Evolutionary conservation across 345 rosid genomes (phyloP).

Genomic region (Syzygium aqueum): DNA sequence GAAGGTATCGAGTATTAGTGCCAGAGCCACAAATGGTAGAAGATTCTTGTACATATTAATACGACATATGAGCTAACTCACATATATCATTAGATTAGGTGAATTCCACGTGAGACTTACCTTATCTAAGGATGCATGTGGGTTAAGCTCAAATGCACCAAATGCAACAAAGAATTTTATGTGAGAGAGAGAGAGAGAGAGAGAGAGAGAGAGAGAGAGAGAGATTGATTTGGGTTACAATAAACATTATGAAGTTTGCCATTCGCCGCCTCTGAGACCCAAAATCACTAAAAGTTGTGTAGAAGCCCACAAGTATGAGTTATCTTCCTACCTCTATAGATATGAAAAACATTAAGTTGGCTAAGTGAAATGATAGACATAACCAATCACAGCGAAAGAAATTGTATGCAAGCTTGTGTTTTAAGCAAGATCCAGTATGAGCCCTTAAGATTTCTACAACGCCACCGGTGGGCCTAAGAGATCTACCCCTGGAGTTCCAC

Average conservation of each 20-base stretch:
- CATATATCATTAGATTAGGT: neutral
- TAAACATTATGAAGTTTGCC: no score
- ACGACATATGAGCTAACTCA: neutral
- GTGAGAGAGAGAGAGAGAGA: neutral
- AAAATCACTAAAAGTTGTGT: neutral
- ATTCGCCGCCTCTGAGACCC: neutral
- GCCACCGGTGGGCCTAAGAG: neutral
- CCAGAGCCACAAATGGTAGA: neutral
- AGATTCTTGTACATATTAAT: neutral
- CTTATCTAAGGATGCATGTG: neutral
- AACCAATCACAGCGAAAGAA: neutral
- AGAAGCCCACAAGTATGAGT: neutral
- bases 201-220: no score
- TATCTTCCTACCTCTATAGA: neutral
- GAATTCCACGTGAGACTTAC: neutral
- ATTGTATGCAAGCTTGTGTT: neutral
- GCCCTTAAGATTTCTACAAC: neutral
- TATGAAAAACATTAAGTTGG: neutral
- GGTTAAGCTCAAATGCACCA: neutral
- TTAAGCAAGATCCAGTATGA: neutral
- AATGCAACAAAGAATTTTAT: neutral
- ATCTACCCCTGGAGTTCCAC: neutral
- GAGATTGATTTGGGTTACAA: neutral
- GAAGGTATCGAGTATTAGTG: neutral
- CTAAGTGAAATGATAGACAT: neutral